phyloP scores from a whole-genome alignment of 2,329 filamentous ascomycete species.

The Colletotrichum karsti region DNA sequence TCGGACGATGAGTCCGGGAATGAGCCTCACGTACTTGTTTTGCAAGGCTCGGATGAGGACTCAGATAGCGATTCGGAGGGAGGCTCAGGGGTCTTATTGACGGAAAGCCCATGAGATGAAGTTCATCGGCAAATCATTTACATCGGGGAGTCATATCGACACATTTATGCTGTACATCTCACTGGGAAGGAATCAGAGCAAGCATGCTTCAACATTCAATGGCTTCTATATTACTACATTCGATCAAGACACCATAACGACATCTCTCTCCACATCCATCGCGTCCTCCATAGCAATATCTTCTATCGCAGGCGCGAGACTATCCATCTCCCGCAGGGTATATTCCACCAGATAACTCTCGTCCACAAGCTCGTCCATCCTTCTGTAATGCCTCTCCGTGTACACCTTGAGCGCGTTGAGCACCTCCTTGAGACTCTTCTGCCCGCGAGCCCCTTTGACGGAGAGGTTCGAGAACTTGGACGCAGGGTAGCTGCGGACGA shows the following conservation, averaged over 20 bases:
- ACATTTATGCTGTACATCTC: too few species aligned
- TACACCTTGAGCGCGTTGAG: slow-evolving; percentile 89
- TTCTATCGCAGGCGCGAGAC: slow-evolving; percentile 58
- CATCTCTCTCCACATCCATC: slow-evolving; percentile 49
- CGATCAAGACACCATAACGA: slow-evolving; percentile 44
- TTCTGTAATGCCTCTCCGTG: slow-evolving; percentile 90
- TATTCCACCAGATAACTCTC: slow-evolving; percentile 96
- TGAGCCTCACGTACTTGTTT: too few species aligned
- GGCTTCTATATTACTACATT: neutral
- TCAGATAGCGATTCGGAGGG: too few species aligned
- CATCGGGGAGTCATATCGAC: too few species aligned
- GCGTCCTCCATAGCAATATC: slow-evolving; percentile 42
- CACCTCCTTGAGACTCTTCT: slow-evolving; percentile 81
- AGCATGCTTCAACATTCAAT: neutral
- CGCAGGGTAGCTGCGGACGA: slow-evolving; percentile 85
- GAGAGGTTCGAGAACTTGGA: slow-evolving; percentile 78
- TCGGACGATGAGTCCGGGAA: too few species aligned
- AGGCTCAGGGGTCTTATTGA: too few species aligned
- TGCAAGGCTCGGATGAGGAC: too few species aligned
- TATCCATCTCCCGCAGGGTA: slow-evolving; percentile 93
- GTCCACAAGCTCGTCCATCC: slow-evolving; percentile 88
- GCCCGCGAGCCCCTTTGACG: slow-evolving; percentile 63
- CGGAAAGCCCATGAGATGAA: too few species aligned
- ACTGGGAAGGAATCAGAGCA: neutral
- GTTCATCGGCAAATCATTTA: too few species aligned